Percentiles rank a stretch among this genome's conserved stretches.
These are phyloP conservation scores for Pseudisothecium myosuroides DNA, from an alignment of 225 moss, liverwort and hornwort species.

Conservation along the genomic window DNA sequence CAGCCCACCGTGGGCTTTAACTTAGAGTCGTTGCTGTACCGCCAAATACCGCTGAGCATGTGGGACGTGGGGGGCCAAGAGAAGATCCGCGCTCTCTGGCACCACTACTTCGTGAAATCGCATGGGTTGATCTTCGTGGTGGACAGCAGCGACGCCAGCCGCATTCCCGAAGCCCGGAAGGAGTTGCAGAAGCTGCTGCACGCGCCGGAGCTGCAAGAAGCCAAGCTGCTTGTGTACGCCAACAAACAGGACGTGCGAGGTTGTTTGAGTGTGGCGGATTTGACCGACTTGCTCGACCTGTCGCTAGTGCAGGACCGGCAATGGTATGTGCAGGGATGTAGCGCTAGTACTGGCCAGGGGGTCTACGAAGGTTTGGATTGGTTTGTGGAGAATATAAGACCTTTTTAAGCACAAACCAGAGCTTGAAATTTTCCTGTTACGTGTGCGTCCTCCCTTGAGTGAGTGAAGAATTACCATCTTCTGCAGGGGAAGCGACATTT, in stretches of 20 bases:
- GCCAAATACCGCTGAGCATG: constrained; percentile 17
- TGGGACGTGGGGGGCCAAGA: constrained; percentile 48
- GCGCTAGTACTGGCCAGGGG: constrained; percentile 28
- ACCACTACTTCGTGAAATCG: constrained; percentile 31
- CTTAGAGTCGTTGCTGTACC: constrained; percentile 22
- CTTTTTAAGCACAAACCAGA: not conserved
- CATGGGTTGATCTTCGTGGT: constrained; percentile 33
- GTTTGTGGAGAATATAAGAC: constrained; percentile 18
- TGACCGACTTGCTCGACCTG: constrained; percentile 26
- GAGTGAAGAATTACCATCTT: not conserved
- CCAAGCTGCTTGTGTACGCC: constrained; percentile 30
- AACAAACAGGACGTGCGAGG: constrained; percentile 32
- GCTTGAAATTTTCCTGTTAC: not conserved
- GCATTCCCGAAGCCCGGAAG: constrained; percentile 29
- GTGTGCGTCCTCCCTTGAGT: not conserved
- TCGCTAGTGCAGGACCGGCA: constrained; percentile 7
- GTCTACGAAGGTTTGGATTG: constrained; percentile 40
- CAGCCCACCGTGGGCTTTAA: constrained; percentile 35
- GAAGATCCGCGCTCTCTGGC: constrained; percentile 42
- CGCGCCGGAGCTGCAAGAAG: constrained; percentile 22
- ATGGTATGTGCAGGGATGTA: constrained; percentile 36
- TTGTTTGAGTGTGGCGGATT: constrained; percentile 16
- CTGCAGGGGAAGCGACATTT: not conserved
- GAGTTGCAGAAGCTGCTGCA: constrained; percentile 34
- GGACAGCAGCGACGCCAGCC: constrained; percentile 26